Evolutionary conservation across 2,329 filamentous ascomycete species (phyloP).

Genomic region (Aspergillus tanneri): DNA sequence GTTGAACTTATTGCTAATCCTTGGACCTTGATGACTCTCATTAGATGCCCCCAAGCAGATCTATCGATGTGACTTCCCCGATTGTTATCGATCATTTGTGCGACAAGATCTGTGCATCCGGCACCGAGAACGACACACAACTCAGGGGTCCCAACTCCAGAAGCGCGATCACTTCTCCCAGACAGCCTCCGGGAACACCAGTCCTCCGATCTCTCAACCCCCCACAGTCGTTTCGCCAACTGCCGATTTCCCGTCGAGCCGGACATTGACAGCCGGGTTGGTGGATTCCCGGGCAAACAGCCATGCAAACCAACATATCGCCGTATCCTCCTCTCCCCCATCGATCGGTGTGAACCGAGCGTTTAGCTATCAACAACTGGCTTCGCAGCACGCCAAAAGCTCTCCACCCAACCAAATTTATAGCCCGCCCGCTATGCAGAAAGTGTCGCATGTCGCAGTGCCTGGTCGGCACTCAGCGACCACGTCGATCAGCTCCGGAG

Average conservation of each 20-base stretch:
- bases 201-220: constrained; percentile 16
- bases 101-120: constrained; percentile 88
- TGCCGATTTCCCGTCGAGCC: not conserved
- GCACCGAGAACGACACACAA: constrained; percentile 76
- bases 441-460: constrained; percentile 20
- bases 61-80: constrained; percentile 87
- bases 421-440: constrained; percentile 25
- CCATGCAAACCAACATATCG: constrained; percentile 21
- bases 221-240: constrained; percentile 13
- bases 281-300: not conserved
- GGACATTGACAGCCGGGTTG: not conserved
- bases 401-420: constrained; percentile 30
- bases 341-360: constrained; percentile 24
- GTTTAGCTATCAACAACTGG: constrained; percentile 27
- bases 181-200: constrained; percentile 21
- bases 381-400: constrained; percentile 30
- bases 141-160: constrained; percentile 54
- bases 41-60: constrained; percentile 90
- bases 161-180: constrained; percentile 49
- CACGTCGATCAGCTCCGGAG: constrained; percentile 16
- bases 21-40: constrained; percentile 7
- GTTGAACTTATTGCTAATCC: too few species aligned
- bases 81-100: constrained; percentile 87
- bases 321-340: constrained; percentile 27
- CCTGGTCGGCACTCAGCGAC: constrained; percentile 14